Evolutionary conservation across 2,329 filamentous ascomycete species (phyloP).

Genomic region (Diaporthe humulicola): DNA sequence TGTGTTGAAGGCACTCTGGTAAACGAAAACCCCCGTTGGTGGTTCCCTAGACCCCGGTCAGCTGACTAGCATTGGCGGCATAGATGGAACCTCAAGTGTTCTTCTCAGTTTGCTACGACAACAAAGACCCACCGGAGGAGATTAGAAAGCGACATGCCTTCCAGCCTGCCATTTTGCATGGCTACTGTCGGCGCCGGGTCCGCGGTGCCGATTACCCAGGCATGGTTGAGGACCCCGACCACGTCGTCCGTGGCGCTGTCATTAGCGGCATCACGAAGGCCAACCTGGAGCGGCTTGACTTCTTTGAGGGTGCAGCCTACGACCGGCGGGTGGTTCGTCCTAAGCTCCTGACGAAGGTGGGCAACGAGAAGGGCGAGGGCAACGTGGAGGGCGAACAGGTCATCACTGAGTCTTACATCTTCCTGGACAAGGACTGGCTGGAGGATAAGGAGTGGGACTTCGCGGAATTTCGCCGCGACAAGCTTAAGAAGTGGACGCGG

Average conservation of each 20-base stretch:
- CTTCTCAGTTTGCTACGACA: constrained; percentile 83
- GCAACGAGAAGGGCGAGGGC: constrained; percentile 55
- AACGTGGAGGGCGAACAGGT: constrained; percentile 60
- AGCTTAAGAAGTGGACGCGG: constrained; percentile 70
- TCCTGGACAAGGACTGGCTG: constrained; percentile 62
- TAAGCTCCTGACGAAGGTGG: constrained; percentile 59
- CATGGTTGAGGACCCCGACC: constrained; percentile 69
- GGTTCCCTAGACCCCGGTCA: neutral
- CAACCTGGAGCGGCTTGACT: constrained; percentile 81
- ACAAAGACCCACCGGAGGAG: constrained; percentile 60
- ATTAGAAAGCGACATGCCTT: constrained; percentile 71
- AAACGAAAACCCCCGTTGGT: neutral
- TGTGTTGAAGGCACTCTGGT: constrained; percentile 55
- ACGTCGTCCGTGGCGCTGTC: constrained; percentile 79
- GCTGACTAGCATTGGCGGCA: neutral
- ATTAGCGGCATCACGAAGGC: constrained; percentile 83
- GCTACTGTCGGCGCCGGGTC: constrained; percentile 80
- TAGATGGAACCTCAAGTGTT: constrained; percentile 90
- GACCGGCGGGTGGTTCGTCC: constrained; percentile 67
- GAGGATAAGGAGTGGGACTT: constrained; percentile 90
- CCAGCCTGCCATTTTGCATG: constrained; percentile 80
- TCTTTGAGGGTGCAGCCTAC: constrained; percentile 87
- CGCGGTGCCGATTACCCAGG: constrained; percentile 82
- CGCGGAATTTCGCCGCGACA: constrained; percentile 83
- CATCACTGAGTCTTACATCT: constrained; percentile 76